Percentiles rank a stretch among this genome's conserved stretches.
Conservation (phyloP, 1,139 yeast species). For the Meyerozyma sp. region DNA sequence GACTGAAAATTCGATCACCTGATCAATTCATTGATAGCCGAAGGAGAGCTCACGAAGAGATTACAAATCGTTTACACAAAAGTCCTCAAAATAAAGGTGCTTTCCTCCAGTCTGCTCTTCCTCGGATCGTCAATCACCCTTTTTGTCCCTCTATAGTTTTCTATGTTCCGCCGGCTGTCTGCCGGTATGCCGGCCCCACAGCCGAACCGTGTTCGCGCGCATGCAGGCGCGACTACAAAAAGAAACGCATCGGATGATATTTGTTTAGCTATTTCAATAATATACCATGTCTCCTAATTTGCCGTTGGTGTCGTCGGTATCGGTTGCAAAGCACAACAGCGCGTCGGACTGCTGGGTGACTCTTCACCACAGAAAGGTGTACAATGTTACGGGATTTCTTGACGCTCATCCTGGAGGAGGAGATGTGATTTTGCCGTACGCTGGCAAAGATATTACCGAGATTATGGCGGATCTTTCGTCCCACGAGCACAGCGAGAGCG, state of each 20-base stretch:
- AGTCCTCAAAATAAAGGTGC: too few species aligned
- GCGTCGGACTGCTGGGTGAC: constrained; percentile 72
- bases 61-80: too few species aligned
- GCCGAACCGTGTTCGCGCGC: not conserved
- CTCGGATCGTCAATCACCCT: too few species aligned
- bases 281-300: constrained; percentile 2
- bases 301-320: constrained; percentile 16
- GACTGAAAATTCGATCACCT: too few species aligned
- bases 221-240: not conserved
- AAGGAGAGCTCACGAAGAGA: too few species aligned
- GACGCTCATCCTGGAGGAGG: constrained; percentile 89
- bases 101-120: too few species aligned
- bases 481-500: constrained; percentile 79
- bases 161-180: too few species aligned
- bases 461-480: constrained; percentile 65
- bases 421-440: constrained; percentile 67
- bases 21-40: too few species aligned
- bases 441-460: constrained; percentile 79
- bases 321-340: constrained; percentile 47
- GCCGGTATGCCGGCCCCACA: not conserved
- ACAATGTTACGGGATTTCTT: constrained; percentile 72
- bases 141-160: too few species aligned
- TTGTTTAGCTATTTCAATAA: not conserved
- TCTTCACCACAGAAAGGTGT: constrained; percentile 65
- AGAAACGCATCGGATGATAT: not conserved